phyloP scores from a whole-genome alignment of 176 grass and related monocot species.

The Poa annua region DNA sequence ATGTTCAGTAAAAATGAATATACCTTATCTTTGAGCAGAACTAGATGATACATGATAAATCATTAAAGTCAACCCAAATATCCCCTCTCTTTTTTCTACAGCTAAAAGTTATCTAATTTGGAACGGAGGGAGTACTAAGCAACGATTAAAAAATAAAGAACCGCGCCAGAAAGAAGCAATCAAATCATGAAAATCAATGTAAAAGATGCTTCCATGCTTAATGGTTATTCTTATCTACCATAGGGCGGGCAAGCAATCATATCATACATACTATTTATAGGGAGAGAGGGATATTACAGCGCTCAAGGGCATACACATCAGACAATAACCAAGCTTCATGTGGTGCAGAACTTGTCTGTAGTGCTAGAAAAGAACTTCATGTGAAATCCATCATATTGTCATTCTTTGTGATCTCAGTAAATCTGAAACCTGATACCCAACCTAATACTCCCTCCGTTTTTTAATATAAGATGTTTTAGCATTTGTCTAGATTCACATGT shows the following conservation, averaged over 20 bases:
- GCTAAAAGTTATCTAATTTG: neutral
- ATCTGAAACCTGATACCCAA: neutral
- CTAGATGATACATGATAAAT: neutral
- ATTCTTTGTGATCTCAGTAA: neutral
- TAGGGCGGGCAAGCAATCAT: neutral
- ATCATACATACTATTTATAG: neutral
- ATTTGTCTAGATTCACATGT: no score
- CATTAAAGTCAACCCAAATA: neutral
- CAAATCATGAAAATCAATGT: neutral
- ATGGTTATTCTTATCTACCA: neutral
- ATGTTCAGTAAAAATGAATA: conserved; percentile 24
- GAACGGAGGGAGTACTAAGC: no score
- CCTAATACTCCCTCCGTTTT: no score
- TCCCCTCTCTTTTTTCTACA: neutral
- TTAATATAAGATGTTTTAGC: no score
- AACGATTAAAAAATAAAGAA: neutral
- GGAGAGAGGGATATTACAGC: neutral
- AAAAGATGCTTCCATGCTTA: neutral
- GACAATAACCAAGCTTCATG: neutral
- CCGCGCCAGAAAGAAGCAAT: neutral
- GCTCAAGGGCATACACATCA: neutral
- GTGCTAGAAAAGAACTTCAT: neutral
- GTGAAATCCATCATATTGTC: neutral
- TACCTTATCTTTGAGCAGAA: neutral
- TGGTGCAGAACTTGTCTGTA: neutral